Percentiles rank a stretch among this genome's conserved stretches.
Conservation (phyloP, 2,329 filamentous ascomycete genomes). For the Simplicillium sp. region DNA sequence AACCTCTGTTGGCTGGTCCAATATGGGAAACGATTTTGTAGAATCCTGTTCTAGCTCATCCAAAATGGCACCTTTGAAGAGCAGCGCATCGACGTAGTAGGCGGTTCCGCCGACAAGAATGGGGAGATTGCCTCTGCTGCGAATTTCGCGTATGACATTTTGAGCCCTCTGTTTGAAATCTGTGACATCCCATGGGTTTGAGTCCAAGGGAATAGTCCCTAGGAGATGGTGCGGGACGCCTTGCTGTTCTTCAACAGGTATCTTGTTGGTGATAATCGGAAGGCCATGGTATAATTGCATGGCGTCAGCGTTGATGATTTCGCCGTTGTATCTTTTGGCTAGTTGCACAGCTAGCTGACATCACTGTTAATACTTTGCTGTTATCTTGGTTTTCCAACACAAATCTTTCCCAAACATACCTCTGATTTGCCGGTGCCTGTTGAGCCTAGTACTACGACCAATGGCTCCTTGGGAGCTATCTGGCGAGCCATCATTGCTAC, state of each 20-base stretch:
- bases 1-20: slow-evolving; percentile 60
- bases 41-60: slow-evolving; percentile 26
- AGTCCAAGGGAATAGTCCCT: slow-evolving; percentile 63
- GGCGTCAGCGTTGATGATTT: slow-evolving; percentile 94
- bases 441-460: slow-evolving; percentile 77
- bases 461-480: slow-evolving; percentile 39
- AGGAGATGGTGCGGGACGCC: slow-evolving; percentile 84
- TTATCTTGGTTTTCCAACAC: background rate
- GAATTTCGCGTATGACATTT: slow-evolving; percentile 66
- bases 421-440: slow-evolving; percentile 93
- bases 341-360: slow-evolving; percentile 78
- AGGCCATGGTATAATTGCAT: slow-evolving; percentile 95
- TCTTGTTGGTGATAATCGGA: slow-evolving; percentile 93
- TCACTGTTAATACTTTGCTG: slow-evolving; percentile 1
- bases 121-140: slow-evolving; percentile 66
- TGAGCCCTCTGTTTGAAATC: slow-evolving; percentile 65
- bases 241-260: slow-evolving; percentile 62
- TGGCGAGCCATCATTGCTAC: slow-evolving; percentile 27
- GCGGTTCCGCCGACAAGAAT: slow-evolving; percentile 92
- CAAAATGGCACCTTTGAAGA: slow-evolving; percentile 60
- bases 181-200: slow-evolving; percentile 76
- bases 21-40: slow-evolving; percentile 51
- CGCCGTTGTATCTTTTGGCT: slow-evolving; percentile 74
- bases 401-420: slow-evolving; percentile 35
- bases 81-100: slow-evolving; percentile 84